These are phyloP conservation scores for Cryptococcus sp. DNA, from an alignment of 1,284 basidiomycete species.

Conservation along the genomic window DNA sequence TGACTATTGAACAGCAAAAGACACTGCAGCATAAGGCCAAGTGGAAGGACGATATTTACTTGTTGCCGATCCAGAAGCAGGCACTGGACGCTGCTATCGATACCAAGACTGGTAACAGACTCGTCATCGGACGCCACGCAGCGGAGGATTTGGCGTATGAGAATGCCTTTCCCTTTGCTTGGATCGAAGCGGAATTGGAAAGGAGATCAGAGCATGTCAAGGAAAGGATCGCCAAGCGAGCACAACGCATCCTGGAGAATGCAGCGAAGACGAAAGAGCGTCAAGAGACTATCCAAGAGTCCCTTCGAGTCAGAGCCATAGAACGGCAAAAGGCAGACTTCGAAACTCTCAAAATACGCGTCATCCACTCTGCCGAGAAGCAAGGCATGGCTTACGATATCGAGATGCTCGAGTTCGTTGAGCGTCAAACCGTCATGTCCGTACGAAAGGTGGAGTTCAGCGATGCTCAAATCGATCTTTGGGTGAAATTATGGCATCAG, in stretches of 20 bases:
- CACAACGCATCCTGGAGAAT: slow-evolving; percentile 5
- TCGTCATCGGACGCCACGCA: slow-evolving; percentile 20
- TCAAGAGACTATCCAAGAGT: slow-evolving; percentile 13
- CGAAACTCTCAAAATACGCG: slow-evolving; percentile 32
- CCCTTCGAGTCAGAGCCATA: slow-evolving; percentile 32
- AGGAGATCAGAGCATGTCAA: slow-evolving; percentile 8
- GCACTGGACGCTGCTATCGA: slow-evolving; percentile 34
- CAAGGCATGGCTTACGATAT: slow-evolving; percentile 20
- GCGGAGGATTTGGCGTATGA: slow-evolving; percentile 36
- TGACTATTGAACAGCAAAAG: slow-evolving; percentile 17
- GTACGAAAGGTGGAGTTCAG: slow-evolving; percentile 11
- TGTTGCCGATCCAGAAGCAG: slow-evolving; percentile 29
- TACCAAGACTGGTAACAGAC: slow-evolving; percentile 9
- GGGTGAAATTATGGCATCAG: slow-evolving; percentile 18
- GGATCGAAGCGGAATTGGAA: slow-evolving; percentile 23
- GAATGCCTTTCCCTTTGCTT: slow-evolving; percentile 28
- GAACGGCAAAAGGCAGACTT: slow-evolving; percentile 28
- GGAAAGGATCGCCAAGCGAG: slow-evolving; percentile 8
- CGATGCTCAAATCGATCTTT: slow-evolving; percentile 23
- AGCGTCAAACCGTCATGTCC: slow-evolving; percentile 18
- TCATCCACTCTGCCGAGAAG: slow-evolving; percentile 24
- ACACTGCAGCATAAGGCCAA: slow-evolving; percentile 25
- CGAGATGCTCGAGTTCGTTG: slow-evolving; percentile 32
- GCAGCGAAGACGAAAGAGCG: slow-evolving; percentile 9
- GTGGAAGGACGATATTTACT: slow-evolving; percentile 32